Base-by-base conservation (phyloP, 2,329 filamentous ascomycete genomes). In the Colletotrichum coccodes region DNA sequence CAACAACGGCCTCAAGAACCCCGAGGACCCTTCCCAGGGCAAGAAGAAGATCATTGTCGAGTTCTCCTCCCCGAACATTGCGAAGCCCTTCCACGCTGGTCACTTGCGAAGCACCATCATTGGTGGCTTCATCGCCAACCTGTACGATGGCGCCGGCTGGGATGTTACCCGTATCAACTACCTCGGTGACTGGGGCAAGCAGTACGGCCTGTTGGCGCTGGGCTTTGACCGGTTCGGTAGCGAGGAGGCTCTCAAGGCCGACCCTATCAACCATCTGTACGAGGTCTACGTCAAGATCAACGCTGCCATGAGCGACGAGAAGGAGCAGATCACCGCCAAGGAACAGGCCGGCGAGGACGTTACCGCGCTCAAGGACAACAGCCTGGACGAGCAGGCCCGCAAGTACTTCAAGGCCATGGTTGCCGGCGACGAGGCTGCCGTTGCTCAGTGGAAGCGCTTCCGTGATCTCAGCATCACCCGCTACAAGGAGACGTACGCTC, bases 21-120 rank as follows among this genome's bases (percentile, higher is more conserved):
- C 87, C 42, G 81, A 84, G 26, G 86, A 93, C 75, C 85, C 89
- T 8, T 85, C 83, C 59, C 83, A 86, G 68, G 89, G 87, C 70
- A 84, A 84, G 74, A 93, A 93, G 84, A 87, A 86, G 70, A 87
- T 90, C 46, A 88, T 96, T 59, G 87, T 96, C 74, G 93, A 96
- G 76, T 96, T 95, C 80, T 94, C 91, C 8, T 94, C 92, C 8
- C 93, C 94, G 58, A 96, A 96, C 78, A 94, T 96, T 68, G 93
- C 93, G 52, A 95, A 95, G 81, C 93, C 92, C 28, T 94, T 94
- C 83, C 92, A 94, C 76, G 92, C 92, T 44, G 91, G 92, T 14
- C 92, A 95, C 79, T 83, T 94, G 74, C 87, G 92, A 75, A 92
- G 90, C 73, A 95, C 92, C 42, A 94, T 94, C 76, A 94, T 94